Evolutionary conservation across 495 filamentous ascomycete genomes (phyloP).

Genomic region (Penicillium simplicissimum): DNA sequence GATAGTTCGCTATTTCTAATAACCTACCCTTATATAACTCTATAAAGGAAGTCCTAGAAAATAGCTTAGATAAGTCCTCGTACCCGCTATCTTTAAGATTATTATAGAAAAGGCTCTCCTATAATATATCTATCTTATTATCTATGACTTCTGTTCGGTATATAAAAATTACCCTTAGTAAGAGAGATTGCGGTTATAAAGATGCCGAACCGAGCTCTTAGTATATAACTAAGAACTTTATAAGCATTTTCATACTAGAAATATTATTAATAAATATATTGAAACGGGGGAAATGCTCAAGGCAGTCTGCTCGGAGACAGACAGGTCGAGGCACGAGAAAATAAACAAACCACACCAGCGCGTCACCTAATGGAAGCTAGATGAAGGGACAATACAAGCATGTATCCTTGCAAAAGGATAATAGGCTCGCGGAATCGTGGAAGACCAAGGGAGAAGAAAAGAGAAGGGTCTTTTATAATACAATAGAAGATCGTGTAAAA

Average conservation of each 20-base stretch:
- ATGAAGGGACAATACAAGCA: too few species aligned
- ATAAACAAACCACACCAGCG: too few species aligned
- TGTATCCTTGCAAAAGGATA: too few species aligned
- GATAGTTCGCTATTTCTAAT: background rate
- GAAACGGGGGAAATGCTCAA: too few species aligned
- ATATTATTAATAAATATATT: slow-evolving; percentile 23
- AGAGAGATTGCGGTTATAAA: slow-evolving; percentile 3
- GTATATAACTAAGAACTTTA: slow-evolving; percentile 17
- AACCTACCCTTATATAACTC: background rate
- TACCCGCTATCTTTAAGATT: slow-evolving; percentile 1
- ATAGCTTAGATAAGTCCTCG: slow-evolving; percentile 2
- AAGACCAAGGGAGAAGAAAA: too few species aligned
- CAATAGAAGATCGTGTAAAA: too few species aligned
- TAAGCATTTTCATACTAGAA: slow-evolving; percentile 2
- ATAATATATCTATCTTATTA: background rate
- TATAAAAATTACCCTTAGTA: slow-evolving; percentile 17
- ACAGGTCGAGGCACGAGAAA: too few species aligned
- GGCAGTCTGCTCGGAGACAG: background rate
- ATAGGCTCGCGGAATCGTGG: too few species aligned
- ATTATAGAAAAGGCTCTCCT: slow-evolving; percentile 6
- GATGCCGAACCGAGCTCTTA: slow-evolving; percentile 10
- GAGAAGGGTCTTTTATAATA: too few species aligned
- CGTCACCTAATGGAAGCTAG: too few species aligned
- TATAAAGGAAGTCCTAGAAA: background rate
- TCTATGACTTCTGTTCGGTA: slow-evolving; percentile 4